Evolutionary conservation across 768 basidiomycete genomes (phyloP).

Genomic region (Mycena rebaudengoi): DNA sequence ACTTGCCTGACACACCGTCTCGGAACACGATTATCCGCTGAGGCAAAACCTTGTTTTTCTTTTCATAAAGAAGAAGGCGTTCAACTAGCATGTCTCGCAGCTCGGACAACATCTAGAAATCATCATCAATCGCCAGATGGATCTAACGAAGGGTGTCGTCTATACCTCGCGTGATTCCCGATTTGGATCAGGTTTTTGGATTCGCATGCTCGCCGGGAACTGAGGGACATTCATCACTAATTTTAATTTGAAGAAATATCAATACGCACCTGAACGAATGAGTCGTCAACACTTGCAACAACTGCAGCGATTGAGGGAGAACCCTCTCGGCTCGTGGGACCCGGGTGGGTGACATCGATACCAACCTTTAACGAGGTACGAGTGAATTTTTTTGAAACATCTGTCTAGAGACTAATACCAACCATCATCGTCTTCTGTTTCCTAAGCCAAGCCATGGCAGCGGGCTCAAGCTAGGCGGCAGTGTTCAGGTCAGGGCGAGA

Average conservation of each 20-base stretch:
- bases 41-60: conserved; percentile 66
- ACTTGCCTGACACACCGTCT: conserved; percentile 83
- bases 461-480: conserved; percentile 54
- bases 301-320: conserved; percentile 87
- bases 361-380: no score
- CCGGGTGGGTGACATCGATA: conserved; percentile 86
- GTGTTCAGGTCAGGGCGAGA: conserved; percentile 9
- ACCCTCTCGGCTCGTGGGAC: conserved; percentile 70
- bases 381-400: no score
- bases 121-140: background rate
- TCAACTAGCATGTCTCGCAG: conserved; percentile 76
- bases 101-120: conserved; percentile 72
- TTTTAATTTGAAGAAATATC: no score
- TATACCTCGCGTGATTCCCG: conserved; percentile 41
- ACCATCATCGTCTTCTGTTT: conserved; percentile 82
- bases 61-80: conserved; percentile 64
- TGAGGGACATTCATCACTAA: conserved; percentile 33
- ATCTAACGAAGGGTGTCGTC: background rate
- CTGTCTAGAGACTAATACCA: no score
- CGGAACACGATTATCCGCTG: conserved; percentile 77
- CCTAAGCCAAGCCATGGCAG: conserved; percentile 69
- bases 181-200: conserved; percentile 55
- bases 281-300: conserved; percentile 75
- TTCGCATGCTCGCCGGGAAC: conserved; percentile 76
- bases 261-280: conserved; percentile 57